Conservation (phyloP, 1,284 basidiomycete species). For the Sanghuangporus sanghuang region DNA sequence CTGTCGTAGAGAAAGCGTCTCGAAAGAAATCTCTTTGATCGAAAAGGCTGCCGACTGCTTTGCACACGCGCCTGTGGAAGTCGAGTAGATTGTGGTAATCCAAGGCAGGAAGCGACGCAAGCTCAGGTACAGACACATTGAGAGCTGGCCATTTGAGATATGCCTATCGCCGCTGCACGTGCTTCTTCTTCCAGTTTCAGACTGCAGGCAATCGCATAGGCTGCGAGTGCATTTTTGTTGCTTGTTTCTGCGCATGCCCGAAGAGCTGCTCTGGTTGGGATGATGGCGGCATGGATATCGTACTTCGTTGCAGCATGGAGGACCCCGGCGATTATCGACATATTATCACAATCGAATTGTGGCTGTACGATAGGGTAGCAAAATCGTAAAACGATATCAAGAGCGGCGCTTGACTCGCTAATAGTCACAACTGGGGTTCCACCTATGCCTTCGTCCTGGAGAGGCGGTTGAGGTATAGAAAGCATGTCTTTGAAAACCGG, state of each 20-base stretch:
- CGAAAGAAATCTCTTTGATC: too few species aligned
- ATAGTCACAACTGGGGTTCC: not conserved
- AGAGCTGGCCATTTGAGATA: not conserved
- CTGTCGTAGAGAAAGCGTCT: too few species aligned
- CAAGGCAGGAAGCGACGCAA: not conserved
- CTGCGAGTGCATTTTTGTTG: not conserved
- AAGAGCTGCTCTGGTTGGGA: not conserved
- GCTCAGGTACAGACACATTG: not conserved
- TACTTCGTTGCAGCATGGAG: conserved; percentile 2
- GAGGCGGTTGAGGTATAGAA: not conserved
- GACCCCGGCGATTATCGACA: not conserved
- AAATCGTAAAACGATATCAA: conserved; percentile 1
- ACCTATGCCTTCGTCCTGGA: not conserved
- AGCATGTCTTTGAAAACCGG: conserved; percentile 13
- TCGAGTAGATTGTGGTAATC: not conserved
- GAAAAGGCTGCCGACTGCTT: not conserved
- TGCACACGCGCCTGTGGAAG: not conserved
- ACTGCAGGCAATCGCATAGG: not conserved
- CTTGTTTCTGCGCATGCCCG: not conserved
- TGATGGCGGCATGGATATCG: not conserved
- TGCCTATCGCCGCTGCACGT: not conserved
- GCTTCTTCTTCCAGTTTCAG: not conserved
- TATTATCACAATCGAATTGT: not conserved
- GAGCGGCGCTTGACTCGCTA: not conserved
- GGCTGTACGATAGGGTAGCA: not conserved